Evolutionary conservation across 2,329 filamentous ascomycete genomes (phyloP), one percentile per base, ranked within the genome.

Genomic region (Rutstroemia sp.): DNA sequence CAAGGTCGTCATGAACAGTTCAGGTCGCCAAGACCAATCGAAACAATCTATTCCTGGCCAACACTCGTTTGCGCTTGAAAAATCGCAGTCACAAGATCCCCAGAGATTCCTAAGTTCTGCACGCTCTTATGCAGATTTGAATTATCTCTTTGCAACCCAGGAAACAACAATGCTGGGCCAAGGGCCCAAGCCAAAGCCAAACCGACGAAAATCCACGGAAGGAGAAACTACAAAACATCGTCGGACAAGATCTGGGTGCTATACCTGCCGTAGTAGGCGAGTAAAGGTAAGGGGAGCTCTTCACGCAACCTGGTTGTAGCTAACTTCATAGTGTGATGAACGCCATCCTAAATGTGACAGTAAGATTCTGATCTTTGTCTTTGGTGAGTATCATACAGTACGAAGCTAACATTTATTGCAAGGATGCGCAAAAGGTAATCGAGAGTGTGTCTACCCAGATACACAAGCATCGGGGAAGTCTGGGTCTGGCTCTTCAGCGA

Each of bases 241-340:
- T 60, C 84, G 94, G 64, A 97, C 94, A 45, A 81, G 94, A 65
- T 96, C 91, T 61, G 94, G 94, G 27, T 99, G 94, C 74, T 96
- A 82, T 69, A 97, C 92, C 48, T 99, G 94, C 72, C 82, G 94
- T 58, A 86, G 86, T 66, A 82, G 94, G 63, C 83, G 94, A 71
- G 92, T 97, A 52, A 97, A 87, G 78, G 83, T 85, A 75, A 62
- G 68, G 50, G 51, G 23, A 14, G 21, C 19, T 16, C n/a, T 42
- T 38, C 37, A 23, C 45, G 18, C 19, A 16, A 12, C 30, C 34
- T 14, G 39, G 49, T 19, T 23, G 12, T 57, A 8, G 54, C 67
- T 72, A 62, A 72, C 44, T 54, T 41, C 27, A 21, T 64, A 96
- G 88, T 99, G 94, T 71, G 94, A 97, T 70, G 94, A 99, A 73